Base-by-base conservation (phyloP, 116 monocot genomes). In the Dioscorea cayenensis region DNA sequence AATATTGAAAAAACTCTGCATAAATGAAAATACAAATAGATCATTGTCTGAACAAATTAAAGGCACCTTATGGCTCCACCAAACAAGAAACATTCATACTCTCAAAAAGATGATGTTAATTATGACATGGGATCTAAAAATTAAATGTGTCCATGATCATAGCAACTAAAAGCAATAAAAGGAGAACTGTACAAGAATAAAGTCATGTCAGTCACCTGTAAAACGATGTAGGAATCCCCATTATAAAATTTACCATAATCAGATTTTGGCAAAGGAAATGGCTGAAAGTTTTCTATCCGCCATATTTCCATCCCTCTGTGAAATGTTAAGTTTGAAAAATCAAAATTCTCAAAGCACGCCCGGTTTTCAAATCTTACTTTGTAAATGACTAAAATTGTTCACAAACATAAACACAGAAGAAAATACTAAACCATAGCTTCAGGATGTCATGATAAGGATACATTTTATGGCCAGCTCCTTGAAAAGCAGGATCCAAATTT, bases 151-250 rank as follows among this genome's bases (percentile, higher is more conserved):
- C 25, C 25, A 32, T 32, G 32, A 32, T 32, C 32, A 32, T 1
- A 32, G 32, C 32, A 32, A 32, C 25, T 25, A 25, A 43, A 10
- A 43, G 5, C 1, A 43, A 43, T 12, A 43, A 7, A 43, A 43
- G 5, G 38, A 38, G 38, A 43, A 43, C 43, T 43, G 43, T 4
- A 32, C 2, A 3, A 32, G 2, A 3, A 32, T 4, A 32, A 43
- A 43, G 5, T 43, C 12, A 43, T 43, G 38, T 38, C 38, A 38
- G 38, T 76, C 78, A 99, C 97, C 93, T 99, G 94, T 73, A 99
- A 85, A 80, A 99, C 69, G 72, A 99, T 94, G 76, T 99, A 99
- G 60, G 97, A 99, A 77, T 99, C 97, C 66, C 97, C 97, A n/a
- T 86, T 83, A 69, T 94, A 89, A 84, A 99, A 99, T 87, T 91